Evolutionary conservation across 345 rosid species (phyloP).

Genomic region (Dimocarpus longan): DNA sequence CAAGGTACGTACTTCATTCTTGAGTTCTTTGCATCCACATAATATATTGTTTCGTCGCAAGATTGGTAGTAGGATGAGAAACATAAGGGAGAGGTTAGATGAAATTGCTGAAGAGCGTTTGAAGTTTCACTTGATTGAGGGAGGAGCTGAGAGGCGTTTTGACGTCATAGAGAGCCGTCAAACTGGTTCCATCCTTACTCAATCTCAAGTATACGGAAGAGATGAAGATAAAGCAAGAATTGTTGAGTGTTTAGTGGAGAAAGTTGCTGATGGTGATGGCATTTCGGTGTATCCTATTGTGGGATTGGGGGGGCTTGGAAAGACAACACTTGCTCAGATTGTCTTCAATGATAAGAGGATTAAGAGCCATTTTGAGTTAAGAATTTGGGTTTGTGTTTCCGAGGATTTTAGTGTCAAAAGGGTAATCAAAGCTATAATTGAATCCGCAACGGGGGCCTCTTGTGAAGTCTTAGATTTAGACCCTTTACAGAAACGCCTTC

Average conservation of each 20-base stretch:
- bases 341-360: constrained; percentile 3
- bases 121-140: background rate
- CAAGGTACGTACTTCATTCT: background rate
- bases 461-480: background rate
- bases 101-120: background rate
- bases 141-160: background rate
- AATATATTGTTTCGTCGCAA: background rate
- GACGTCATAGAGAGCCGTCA: background rate
- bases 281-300: background rate
- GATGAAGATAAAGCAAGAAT: background rate
- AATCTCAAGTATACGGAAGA: background rate
- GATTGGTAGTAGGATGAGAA: background rate
- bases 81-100: background rate
- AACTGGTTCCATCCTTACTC: background rate
- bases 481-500: background rate
- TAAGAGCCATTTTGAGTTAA: background rate
- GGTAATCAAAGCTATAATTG: background rate
- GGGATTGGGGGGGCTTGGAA: background rate
- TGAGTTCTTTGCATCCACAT: background rate
- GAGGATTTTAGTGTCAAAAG: background rate
- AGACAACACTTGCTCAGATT: background rate
- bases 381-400: constrained; percentile 14
- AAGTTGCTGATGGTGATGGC: background rate
- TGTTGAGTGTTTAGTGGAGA: background rate
- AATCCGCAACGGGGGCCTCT: background rate